phyloP scores from a whole-genome alignment of 2,329 filamentous ascomycete species.

The Neoscytalidium dimidiatum region DNA sequence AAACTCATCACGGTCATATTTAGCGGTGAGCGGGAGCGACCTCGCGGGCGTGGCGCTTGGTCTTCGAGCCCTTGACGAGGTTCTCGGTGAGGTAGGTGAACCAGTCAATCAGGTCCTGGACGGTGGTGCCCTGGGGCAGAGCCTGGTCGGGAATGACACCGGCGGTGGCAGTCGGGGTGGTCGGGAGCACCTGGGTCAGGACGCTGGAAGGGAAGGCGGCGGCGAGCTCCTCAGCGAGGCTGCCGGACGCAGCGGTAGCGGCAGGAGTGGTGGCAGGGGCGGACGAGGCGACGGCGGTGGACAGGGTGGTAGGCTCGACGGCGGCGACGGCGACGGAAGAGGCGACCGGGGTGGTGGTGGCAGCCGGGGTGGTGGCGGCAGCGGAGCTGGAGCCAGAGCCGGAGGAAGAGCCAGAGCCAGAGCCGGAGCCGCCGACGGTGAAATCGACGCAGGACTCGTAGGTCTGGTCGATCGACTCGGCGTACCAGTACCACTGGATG shows the following conservation, averaged over 20 bases:
- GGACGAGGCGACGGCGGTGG: constrained; percentile 3
- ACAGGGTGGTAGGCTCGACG: constrained; percentile 4
- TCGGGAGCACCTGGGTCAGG: constrained; percentile 4
- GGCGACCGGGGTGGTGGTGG: constrained; percentile 2
- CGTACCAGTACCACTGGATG: constrained; percentile 66
- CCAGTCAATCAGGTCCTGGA: constrained; percentile 16
- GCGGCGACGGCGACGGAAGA: background rate
- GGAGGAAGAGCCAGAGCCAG: constrained; percentile 30
- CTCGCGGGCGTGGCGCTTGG: constrained; percentile 67
- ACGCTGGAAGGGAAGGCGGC: constrained; percentile 13
- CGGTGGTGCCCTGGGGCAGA: background rate
- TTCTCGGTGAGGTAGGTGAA: constrained; percentile 62
- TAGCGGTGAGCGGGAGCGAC: constrained; percentile 51
- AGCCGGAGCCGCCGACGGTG: constrained; percentile 40
- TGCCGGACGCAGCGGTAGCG: background rate
- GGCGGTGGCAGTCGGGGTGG: background rate
- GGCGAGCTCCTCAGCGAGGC: background rate
- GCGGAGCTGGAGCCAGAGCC: constrained; percentile 22
- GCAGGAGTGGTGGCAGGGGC: constrained; percentile 4
- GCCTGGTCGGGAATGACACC: constrained; percentile 1
- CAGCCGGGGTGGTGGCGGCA: constrained; percentile 9
- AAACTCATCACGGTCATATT: background rate
- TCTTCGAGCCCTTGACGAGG: constrained; percentile 66
- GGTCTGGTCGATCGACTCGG: constrained; percentile 57
- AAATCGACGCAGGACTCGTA: constrained; percentile 67